Base-by-base conservation (phyloP, 2,329 filamentous ascomycete genomes). In the Ophiostoma sp. region DNA sequence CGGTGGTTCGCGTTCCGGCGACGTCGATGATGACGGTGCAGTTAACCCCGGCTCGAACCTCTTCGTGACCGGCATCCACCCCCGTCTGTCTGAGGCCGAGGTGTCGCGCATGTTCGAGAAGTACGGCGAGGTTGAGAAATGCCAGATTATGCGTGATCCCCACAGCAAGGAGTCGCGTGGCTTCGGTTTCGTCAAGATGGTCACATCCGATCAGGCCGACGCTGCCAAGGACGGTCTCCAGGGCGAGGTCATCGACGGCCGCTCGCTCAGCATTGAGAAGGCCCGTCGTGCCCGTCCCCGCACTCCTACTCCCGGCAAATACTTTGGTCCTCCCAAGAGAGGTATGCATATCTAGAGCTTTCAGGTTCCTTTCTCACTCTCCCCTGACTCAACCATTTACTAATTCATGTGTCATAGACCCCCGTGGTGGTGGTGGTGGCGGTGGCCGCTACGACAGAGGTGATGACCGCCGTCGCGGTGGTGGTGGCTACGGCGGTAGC, bases 141-240 rank as follows among this genome's bases (percentile, higher is more conserved):
- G 95, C 86, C 97, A 98, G 83, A 99, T 99, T 85, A 99, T 99
- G 96, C 91, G 95, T 80, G 96, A 99, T 81, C 96, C 96, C 75
- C 96, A 99, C 84, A 97, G 93, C 80, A 97, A 97, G 85, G 96
- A 99, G 84, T 98, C 95, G 78, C 96, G 96, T 83, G 96, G 96
- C 77, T 99, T 99, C 78, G 96, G 96, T 73, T 99, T 99, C 85
- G 96, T 99, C 82, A 98, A 99, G 87, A 98, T 99, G 95, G 91
- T 94, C 75, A 97, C 94, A 74, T 90, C 93, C 68, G 95, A 98
- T 72, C 93, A 97, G 84, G 96, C 96, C 76, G 96, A 99, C 83
- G 95, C 96, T 78, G 96, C 96, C 78, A 97, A 96, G 86, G 96
- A 98, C 80, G 95, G 93, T 71, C 88, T 99, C 42, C 95, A 98